These are phyloP conservation scores for Marasmius sp. DNA, from an alignment of 1,284 basidiomycete genomes.

Conservation along the genomic window DNA sequence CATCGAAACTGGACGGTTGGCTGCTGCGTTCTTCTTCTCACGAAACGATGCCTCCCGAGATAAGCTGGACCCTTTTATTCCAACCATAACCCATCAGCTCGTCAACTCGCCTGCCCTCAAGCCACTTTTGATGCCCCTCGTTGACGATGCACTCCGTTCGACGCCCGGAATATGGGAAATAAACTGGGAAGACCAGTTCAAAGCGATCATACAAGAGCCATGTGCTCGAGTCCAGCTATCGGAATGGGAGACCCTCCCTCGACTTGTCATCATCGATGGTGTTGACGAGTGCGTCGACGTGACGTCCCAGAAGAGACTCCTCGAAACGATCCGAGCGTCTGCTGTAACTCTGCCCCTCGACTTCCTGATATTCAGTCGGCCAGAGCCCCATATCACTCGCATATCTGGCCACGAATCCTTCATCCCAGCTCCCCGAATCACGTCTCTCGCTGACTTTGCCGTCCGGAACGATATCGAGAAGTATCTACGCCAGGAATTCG, in stretches of 20 bases:
- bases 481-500: not conserved
- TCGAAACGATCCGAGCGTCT: not conserved
- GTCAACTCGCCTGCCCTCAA: not conserved
- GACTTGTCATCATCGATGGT: not conserved
- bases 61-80: not conserved
- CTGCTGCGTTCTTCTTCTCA: not conserved
- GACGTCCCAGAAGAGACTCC: not conserved
- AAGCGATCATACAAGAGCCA: not conserved
- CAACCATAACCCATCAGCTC: not conserved
- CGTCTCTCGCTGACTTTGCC: not conserved
- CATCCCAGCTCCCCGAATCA: not conserved
- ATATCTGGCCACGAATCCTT: not conserved
- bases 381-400: not conserved
- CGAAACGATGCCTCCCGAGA: not conserved
- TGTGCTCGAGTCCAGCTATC: not conserved
- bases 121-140: not conserved
- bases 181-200: not conserved
- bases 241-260: not conserved
- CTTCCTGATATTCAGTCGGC: not conserved
- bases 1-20: not conserved
- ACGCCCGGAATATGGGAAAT: not conserved
- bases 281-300: not conserved
- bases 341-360: not conserved
- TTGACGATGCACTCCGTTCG: not conserved
- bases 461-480: not conserved